Evolutionary conservation across 2,329 filamentous ascomycete genomes (phyloP), one percentile per base, ranked within the genome.

Genomic region (Mollisia scopiformis): DNA sequence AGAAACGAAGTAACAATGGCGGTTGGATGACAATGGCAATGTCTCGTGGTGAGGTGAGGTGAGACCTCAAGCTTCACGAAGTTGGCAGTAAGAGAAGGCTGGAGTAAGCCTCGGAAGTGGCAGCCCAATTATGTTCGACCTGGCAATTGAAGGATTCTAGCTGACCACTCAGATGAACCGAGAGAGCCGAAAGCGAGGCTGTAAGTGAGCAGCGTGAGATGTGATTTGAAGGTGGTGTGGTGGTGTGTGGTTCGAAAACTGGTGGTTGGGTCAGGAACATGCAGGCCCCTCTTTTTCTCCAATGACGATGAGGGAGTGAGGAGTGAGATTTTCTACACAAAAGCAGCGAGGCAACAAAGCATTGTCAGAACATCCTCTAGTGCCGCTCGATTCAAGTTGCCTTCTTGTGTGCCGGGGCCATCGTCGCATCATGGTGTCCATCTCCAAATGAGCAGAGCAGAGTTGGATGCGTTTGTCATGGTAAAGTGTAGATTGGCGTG

Each of bases 11-110:
- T 11, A 47, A 47, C 21, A 27, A 28, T 21, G 43, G 21, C 41
- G 19, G 43, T 47, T 27, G 43, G 25, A 23, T 47, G 43, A 47
- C 25, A 27, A 11, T 13, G n/a, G 23, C 4, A 47, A 47, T 39
- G 55, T n/a, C 14, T 35, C 47, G 55, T 57, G 55, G 55, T 57
- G 55, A 57, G 55, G 39, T 14, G n/a, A n/a, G n/a, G n/a, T 23
- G 13, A 16, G 11, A 27, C 10, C 43, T 27, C 39, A 8, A 21
- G 23, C 8, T 43, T 21, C 43, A 27, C 21, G 7, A 27, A 28
- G 23, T 47, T 25, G 11, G 25, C 21, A 28, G 31, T 14, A 27
- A 47, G 43, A 47, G 43, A 47, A 47, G 43, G 43, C 43, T 47
- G 43, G 2, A 25, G 21, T 41, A 7, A 41, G 31, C 31, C 31